Evolutionary conservation across 208 protist species (phyloP).

Genomic region (Trypanosoma rangeli): DNA sequence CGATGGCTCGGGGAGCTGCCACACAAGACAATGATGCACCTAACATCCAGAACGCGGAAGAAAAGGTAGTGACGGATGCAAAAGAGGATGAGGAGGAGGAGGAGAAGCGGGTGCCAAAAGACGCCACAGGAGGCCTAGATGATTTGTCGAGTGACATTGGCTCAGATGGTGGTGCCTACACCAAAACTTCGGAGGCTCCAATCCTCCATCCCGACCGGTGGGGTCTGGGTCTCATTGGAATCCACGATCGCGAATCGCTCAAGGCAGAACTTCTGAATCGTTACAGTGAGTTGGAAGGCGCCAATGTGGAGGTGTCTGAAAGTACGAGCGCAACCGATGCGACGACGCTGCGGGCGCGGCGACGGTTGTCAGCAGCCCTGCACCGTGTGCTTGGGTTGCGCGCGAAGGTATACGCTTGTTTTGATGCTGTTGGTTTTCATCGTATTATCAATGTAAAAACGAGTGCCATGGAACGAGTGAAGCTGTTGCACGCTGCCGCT

Average conservation of each 20-base stretch:
- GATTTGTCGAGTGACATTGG: not conserved
- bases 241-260: conserved; percentile 13
- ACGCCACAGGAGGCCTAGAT: not conserved
- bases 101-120: not conserved
- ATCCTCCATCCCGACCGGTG: conserved; percentile 18
- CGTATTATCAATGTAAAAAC: conserved; percentile 30
- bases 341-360: not conserved
- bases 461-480: conserved; percentile 55
- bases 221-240: conserved; percentile 20
- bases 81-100: not conserved
- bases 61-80: not conserved
- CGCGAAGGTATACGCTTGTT: conserved; percentile 67
- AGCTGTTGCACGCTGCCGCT: conserved; percentile 60
- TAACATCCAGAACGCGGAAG: not conserved
- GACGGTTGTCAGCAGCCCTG: conserved; percentile 26
- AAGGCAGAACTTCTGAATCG: conserved; percentile 18
- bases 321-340: not conserved
- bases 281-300: conserved; percentile 12
- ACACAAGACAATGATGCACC: not conserved
- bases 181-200: not conserved
- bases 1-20: not conserved
- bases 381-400: conserved; percentile 43
- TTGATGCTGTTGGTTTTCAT: conserved; percentile 41
- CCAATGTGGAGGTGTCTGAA: not conserved
- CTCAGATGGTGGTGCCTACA: not conserved